Evolutionary conservation across 345 rosid genomes (phyloP), one percentile per base, ranked within the genome.

Genomic region (Excoecaria agallocha): DNA sequence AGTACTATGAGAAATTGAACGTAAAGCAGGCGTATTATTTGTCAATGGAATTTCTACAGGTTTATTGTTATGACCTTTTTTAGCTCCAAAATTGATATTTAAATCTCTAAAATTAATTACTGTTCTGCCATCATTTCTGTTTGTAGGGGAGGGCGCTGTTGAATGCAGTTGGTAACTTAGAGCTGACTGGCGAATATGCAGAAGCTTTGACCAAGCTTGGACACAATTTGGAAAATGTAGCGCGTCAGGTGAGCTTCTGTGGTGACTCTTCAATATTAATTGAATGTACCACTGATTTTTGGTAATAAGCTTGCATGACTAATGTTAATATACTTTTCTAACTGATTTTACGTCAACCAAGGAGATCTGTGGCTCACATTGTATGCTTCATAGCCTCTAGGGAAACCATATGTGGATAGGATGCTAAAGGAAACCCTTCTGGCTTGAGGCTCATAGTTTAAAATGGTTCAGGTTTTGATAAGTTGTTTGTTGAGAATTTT

Each of bases 11-110:
- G 50, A 86, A 76, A 61, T 65, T 84, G 83, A 87, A 88, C 82
- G 83, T 67, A 62, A 91, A 91, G 80, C 96, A 88, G 76, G 96
- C 93, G 0, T 87, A 91, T 73, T 91, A 91, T 81, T 63, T 91
- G 75, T 91, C 96, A 0, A 88, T 91, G 96, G 96, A 91, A 74
- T 91, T 91, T 80, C 79, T 91, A 43, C 96, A 89, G 92, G 96
- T 91, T 76, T 72, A 20, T 74, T 12, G 3, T 68, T 24, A 24
- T 66, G 68, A 63, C 13, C 8, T 81, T 52, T 43, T 65, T 68
- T 68, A 16, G 43, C 65, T 69, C 1, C 5, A 20, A 46, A 56
- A 6, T 1, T 1, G 8, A 51, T 15, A 17, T 17, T 22, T 10
- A 46, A 12, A 20, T 48, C 13, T 58, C 68, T 66, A 38, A 37